Evolutionary conservation across 2,329 filamentous ascomycete genomes (phyloP).

Genomic region (Trichoderma guizhouense): DNA sequence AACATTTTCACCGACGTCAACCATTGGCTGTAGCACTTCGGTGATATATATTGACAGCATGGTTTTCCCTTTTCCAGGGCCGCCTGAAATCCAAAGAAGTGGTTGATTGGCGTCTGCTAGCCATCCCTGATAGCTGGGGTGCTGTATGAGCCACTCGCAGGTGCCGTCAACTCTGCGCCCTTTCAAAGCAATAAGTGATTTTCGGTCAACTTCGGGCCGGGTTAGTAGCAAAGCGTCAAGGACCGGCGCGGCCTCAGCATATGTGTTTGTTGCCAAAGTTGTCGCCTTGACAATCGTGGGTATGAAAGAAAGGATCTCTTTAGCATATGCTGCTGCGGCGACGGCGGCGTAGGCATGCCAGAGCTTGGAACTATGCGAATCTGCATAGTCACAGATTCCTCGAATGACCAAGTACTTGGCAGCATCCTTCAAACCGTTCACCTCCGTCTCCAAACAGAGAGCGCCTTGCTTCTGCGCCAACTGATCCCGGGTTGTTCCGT

Average conservation of each 20-base stretch:
- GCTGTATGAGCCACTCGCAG: slow-evolving; percentile 2
- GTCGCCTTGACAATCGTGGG: neutral
- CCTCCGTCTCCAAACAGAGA: slow-evolving; percentile 5
- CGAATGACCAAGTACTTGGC: neutral
- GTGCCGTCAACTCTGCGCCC: slow-evolving; percentile 4
- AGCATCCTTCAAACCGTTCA: neutral
- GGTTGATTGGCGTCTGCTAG: neutral
- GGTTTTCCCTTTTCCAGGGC: slow-evolving; percentile 4
- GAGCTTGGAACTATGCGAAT: neutral
- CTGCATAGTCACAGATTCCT: slow-evolving; percentile 1
- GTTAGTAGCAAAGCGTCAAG: neutral
- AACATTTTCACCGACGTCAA: neutral
- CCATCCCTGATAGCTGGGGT: slow-evolving; percentile 1
- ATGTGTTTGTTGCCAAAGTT: slow-evolving; percentile 1
- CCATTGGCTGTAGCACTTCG: neutral
- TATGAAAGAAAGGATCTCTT: slow-evolving; percentile 4
- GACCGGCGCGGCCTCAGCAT: neutral
- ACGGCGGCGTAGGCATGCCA: neutral
- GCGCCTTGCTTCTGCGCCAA: neutral
- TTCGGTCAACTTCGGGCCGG: neutral
- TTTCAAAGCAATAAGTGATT: slow-evolving; percentile 1
- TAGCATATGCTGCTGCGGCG: neutral
- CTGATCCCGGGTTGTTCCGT: neutral
- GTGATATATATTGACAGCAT: slow-evolving; percentile 6
- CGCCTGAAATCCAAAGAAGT: slow-evolving; percentile 1